Evolutionary conservation across 371 early-diverging fungal species (phyloP), one percentile per base, ranked within the genome.

Genomic region (Mortierella sp.): DNA sequence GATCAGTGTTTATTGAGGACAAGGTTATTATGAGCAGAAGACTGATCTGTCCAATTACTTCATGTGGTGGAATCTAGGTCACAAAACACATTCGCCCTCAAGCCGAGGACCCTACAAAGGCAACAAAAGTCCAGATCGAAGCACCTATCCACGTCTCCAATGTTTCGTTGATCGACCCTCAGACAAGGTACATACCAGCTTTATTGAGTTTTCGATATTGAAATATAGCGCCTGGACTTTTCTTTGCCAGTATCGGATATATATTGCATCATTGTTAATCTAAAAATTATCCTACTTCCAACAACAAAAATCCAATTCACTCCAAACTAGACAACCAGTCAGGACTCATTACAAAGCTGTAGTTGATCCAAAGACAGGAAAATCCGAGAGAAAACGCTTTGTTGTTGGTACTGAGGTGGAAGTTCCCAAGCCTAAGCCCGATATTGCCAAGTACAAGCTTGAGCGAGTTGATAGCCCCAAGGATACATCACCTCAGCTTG

Each of bases 81-180:
- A 79, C 75, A 53, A 91, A 91, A 82, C 86, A 86, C 74, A 84
- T 89, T 37, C 87, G 79, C 37, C 79, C 79, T 49, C 73, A 73
- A 53, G 15, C 79, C 75, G 64, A 86, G 78, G 64, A 85, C 72
- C 88, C 88, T 12, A 81, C 86, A 17, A 85, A 84, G 35, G 83
- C 79, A 13, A 83, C 73, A 49, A 69, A 54, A 64, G 63, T 90
- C 49, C 87, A 86, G 62, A 87, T 86, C 65, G 91, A 91, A 68
- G 87, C 87, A 74, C 91, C 92, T 15, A 86, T 93, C 40, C 89
- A 88, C 63, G 87, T 90, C 62, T 84, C 89, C 10, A 88, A 92
- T 68, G 89, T 93, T 0, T 85, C 86, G 15, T 71, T 92, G 62
- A 76, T 93, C 17, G 92, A 93, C 69, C 92, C 93, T 6, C 82